Base-by-base conservation (phyloP, 1,284 basidiomycete genomes). In the Boletus semigastroideus region DNA sequence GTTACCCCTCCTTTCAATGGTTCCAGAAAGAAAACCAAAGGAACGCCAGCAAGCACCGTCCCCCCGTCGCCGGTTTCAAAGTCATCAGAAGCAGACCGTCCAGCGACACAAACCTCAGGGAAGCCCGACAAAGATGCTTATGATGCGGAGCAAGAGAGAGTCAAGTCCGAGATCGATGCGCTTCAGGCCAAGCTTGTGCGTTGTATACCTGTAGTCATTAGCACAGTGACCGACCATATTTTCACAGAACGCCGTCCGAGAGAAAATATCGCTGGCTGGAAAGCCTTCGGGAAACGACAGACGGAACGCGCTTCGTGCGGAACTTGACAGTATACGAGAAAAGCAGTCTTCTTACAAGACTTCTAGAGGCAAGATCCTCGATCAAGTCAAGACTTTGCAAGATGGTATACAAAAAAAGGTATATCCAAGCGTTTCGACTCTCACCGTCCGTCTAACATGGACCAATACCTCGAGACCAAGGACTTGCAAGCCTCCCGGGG, bases 371-470 rank as follows among this genome's bases (percentile, higher is more conserved):
- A 94, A 92, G 74, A 77, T 91, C 44, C 71, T 87, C 42, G 93
- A 95, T 49, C 90, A 97, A 72, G 74, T 98, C 57, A 92, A 92
- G 67, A 64, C 80, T 25, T 67, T 95, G 48, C 86, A 98, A 68
- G 95, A 98, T 16, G 75, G 70, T 41, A 79, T 96, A 48, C 77
- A 84, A 64, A 92, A 90, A 75, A 98, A 94, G 82, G 92, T 91
- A 53, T 42, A 61, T 73, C 56, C n/a, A 30, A 20, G 16, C 13
- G 20, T 34, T 22, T 48, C 39, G 5, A 33, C 19, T 25, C 12
- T 36, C 42, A 44, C 22, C 11, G 20, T 45, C 28, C 10, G 28
- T 34, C 33, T 48, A 49, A 54, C 44, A 39, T 49, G 40, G 42
- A 48, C 38, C 46, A 43, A 51, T 48, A 42, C 50, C 46, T 49